phyloP scores from a whole-genome alignment of 495 filamentous ascomycete species.

The Neurospora sublineolata region DNA sequence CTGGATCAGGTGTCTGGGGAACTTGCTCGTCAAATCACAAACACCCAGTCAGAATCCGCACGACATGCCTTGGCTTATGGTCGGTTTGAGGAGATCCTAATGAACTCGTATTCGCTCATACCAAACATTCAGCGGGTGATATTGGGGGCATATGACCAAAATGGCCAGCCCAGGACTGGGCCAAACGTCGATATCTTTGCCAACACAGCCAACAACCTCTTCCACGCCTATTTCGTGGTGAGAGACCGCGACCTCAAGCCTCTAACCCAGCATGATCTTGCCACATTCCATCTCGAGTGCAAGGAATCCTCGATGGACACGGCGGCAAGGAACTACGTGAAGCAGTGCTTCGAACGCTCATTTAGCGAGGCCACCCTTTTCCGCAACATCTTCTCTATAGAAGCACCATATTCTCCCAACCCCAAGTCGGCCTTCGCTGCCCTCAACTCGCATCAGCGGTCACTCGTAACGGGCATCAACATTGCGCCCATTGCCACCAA shows the following conservation, averaged over 20 bases:
- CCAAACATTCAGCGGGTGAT: slow-evolving; percentile 35
- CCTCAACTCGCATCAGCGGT: slow-evolving; percentile 28
- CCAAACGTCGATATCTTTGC: slow-evolving; percentile 45
- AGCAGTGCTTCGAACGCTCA: slow-evolving; percentile 38
- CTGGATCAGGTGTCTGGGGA: slow-evolving; percentile 35
- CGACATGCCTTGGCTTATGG: slow-evolving; percentile 41
- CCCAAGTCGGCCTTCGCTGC: slow-evolving; percentile 30
- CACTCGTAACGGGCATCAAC: slow-evolving; percentile 32
- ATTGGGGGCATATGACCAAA: slow-evolving; percentile 51
- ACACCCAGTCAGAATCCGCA: slow-evolving; percentile 37
- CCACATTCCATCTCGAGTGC: slow-evolving; percentile 34
- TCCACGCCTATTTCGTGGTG: slow-evolving; percentile 31
- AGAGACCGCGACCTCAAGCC: slow-evolving; percentile 41
- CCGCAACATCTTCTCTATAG: slow-evolving; percentile 36
- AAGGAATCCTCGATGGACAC: slow-evolving; percentile 33
- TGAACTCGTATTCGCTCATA: slow-evolving; percentile 34
- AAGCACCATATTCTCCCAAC: slow-evolving; percentile 33
- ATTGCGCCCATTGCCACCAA: slow-evolving; percentile 35
- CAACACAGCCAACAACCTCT: slow-evolving; percentile 44
- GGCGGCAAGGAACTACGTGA: slow-evolving; percentile 36
- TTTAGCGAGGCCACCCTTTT: slow-evolving; percentile 38
- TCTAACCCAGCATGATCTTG: slow-evolving; percentile 42
- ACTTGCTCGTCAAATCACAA: slow-evolving; percentile 32
- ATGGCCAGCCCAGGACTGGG: slow-evolving; percentile 43
- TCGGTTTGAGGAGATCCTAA: slow-evolving; percentile 35